phyloP scores from a whole-genome alignment of 805 yeast genomes.

The Lipomyces spencermartinsiae region DNA sequence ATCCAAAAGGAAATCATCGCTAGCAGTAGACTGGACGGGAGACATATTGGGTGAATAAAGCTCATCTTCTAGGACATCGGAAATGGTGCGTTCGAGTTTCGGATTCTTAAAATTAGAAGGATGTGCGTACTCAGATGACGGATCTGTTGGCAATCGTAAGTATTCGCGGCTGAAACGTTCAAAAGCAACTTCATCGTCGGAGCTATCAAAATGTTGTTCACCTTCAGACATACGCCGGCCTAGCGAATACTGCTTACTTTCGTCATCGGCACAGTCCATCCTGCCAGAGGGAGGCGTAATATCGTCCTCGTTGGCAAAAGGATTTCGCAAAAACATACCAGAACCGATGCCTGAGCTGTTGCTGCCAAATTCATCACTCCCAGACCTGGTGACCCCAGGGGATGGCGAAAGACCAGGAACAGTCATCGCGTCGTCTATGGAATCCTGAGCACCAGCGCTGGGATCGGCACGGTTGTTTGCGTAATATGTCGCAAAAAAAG shows the following conservation, averaged over 20 bases:
- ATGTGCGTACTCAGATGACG: slow-evolving; percentile 14
- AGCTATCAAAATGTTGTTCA: slow-evolving; percentile 9
- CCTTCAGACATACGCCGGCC: slow-evolving; percentile 38
- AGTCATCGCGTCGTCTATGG: slow-evolving; percentile 14
- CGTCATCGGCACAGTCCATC: background rate
- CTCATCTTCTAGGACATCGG: slow-evolving; percentile 68
- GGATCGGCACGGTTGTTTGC: slow-evolving; percentile 2
- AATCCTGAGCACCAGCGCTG: slow-evolving; percentile 1
- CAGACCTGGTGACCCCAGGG: slow-evolving; percentile 14
- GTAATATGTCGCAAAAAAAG: slow-evolving; percentile 23
- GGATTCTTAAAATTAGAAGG: slow-evolving; percentile 49
- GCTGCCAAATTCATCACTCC: slow-evolving; percentile 6
- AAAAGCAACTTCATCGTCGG: slow-evolving; percentile 6
- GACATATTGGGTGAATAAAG: slow-evolving; percentile 48
- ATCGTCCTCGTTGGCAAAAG: slow-evolving; percentile 18
- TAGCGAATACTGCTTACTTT: slow-evolving; percentile 17
- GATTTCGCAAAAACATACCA: slow-evolving; percentile 14
- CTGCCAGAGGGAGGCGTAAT: slow-evolving; percentile 8
- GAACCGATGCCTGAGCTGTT: background rate
- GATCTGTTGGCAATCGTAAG: slow-evolving; percentile 28
- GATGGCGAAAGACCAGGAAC: slow-evolving; percentile 23
- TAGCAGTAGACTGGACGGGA: slow-evolving; percentile 33
- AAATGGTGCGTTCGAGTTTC: slow-evolving; percentile 57
- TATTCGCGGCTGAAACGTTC: slow-evolving; percentile 15
- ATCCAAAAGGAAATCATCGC: slow-evolving; percentile 33